Base-by-base conservation (phyloP, 805 yeast genomes). In the Lipomyces chichibuensis region DNA sequence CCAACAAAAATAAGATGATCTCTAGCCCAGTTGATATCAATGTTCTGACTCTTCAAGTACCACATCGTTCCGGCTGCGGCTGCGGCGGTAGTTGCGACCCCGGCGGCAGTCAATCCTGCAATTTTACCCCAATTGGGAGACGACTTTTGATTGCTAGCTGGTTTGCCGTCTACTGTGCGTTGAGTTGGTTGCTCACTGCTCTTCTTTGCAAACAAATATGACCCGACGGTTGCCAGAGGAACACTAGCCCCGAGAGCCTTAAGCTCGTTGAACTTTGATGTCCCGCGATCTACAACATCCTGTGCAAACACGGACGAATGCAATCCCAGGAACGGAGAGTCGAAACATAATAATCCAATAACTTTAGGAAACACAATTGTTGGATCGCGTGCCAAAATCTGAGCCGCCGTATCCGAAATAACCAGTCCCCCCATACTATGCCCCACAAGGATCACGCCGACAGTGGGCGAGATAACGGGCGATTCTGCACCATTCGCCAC, bases 381-480 rank as follows among this genome's bases (percentile, higher is more conserved):
- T 37, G 25, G 23, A 46, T 67, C 72, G 14, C 68, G 57, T 20
- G 61, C 64, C 53, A 69, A 46, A 11, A 62, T 62, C 59, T 69
- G 64, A 14, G 56, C 25, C 27, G 66, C 39, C 14, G 66, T 46
- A 51, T 69, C 72, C 13, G 65, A 23, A 35, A 62, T 53, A 27
- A 69, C 65, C 23, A 69, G 52, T 5, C 72, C 72, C 37, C 72
- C 72, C 72, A 69, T 69, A 27, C 69, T 64, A 49, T 69, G 72
- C 6, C 65, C 72, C 27, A 65, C 65, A 17, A 69, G 55, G n/a
- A 69, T 27, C 8, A 69, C 63, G 13, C 66, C 72, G 20, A 68
- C 71, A 20, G 58, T 25, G 3, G 72, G 72, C 17, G 51, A 51
- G 17, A 67, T 59, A 11, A 67, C 72, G 20, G 71, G 72, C 51